Conservation (phyloP, 2,329 filamentous ascomycete species). For the Talaromyces albobiverticillius region DNA sequence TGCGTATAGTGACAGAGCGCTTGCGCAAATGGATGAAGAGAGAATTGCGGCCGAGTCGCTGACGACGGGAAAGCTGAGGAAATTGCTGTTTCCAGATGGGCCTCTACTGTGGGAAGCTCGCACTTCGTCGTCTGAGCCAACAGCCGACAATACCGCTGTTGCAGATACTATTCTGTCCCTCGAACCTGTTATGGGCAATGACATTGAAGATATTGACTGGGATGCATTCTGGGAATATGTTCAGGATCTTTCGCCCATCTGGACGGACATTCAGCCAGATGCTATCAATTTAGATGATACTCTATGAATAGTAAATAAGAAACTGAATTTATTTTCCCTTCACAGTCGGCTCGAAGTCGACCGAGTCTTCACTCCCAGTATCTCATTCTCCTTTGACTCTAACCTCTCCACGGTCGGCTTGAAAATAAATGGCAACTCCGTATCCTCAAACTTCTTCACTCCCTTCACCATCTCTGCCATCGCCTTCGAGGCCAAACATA, state of each 20-base stretch:
- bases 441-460: conserved; percentile 23
- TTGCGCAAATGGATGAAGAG: background rate
- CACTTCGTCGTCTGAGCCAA: background rate
- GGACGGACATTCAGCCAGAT: background rate
- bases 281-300: background rate
- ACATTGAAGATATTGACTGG: background rate
- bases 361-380: too few relatives aligned
- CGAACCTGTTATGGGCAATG: background rate
- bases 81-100: background rate
- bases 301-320: background rate
- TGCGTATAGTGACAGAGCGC: background rate
- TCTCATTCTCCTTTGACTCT: background rate
- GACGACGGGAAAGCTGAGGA: background rate
- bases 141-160: background rate
- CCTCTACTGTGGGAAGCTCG: background rate
- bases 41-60: background rate
- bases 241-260: background rate
- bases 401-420: conserved; percentile 12
- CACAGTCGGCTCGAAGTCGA: background rate
- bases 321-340: background rate
- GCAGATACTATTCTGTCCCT: background rate
- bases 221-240: background rate
- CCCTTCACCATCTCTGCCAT: conserved; percentile 50
- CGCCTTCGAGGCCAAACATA: conserved; percentile 58
- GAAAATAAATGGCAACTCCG: conserved; percentile 27